These are phyloP conservation scores for Triangularia verruculosa DNA, from an alignment of 2,329 filamentous ascomycete species.

Conservation along the genomic window DNA sequence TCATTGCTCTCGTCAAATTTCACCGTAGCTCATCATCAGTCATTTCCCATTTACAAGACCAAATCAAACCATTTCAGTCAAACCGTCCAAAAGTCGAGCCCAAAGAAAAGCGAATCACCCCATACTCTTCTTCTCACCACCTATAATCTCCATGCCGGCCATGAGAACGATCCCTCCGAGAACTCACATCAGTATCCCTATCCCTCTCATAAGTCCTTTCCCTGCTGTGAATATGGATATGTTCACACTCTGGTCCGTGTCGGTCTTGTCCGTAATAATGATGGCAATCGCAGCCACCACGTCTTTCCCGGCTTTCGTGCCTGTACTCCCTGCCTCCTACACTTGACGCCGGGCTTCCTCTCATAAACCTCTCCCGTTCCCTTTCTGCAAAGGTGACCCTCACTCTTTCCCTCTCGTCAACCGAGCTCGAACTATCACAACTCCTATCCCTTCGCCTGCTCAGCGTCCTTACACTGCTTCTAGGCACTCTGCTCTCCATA, in stretches of 20 bases:
- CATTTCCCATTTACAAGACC: background rate
- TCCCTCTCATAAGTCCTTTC: conserved; percentile 4
- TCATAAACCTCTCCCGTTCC: conserved; percentile 10
- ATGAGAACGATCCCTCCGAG: background rate
- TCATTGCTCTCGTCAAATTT: background rate
- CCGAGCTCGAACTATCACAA: background rate
- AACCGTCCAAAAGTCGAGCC: background rate
- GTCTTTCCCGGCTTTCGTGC: conserved; percentile 3
- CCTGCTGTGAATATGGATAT: background rate
- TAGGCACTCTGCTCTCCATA: conserved; percentile 5
- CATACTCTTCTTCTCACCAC: background rate
- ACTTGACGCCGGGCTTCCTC: background rate
- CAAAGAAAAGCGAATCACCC: background rate
- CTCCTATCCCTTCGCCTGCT: conserved; percentile 10
- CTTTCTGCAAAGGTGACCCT: conserved; percentile 17
- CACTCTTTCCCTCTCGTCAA: conserved; percentile 16
- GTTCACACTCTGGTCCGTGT: background rate
- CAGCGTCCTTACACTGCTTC: conserved; percentile 10
- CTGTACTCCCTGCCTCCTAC: background rate
- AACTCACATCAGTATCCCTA: conserved; percentile 4
- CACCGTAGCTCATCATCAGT: background rate
- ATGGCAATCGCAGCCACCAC: background rate
- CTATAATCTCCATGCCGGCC: background rate
- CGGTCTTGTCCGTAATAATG: background rate
- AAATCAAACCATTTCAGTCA: too few relatives aligned